These are phyloP conservation scores for Hypomontagnella monticulosa DNA, from an alignment of 495 filamentous ascomycete genomes.

Conservation along the genomic window DNA sequence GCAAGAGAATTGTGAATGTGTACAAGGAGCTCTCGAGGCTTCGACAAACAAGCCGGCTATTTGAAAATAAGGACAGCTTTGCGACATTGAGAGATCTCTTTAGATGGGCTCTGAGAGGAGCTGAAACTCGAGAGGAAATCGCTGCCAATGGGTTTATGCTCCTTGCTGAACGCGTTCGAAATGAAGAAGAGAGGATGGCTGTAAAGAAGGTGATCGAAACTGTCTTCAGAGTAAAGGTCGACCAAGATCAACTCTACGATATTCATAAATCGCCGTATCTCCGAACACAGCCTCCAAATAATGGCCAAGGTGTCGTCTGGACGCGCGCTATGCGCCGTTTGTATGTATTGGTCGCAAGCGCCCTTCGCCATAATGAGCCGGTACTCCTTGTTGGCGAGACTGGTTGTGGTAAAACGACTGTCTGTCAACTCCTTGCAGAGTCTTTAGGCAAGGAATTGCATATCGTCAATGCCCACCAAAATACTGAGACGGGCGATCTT, in stretches of 20 bases:
- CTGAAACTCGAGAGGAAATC: slow-evolving; percentile 86
- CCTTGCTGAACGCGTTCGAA: slow-evolving; percentile 92
- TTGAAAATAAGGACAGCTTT: slow-evolving; percentile 98
- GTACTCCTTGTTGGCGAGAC: slow-evolving; percentile 95
- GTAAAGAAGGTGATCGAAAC: slow-evolving; percentile 91
- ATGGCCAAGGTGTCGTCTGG: slow-evolving; percentile 78
- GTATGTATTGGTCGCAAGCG: slow-evolving; percentile 83
- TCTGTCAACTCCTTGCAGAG: slow-evolving; percentile 91
- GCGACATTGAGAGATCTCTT: slow-evolving; percentile 97
- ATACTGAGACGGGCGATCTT: slow-evolving; percentile 94
- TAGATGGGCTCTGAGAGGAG: slow-evolving; percentile 89
- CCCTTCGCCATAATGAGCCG: slow-evolving; percentile 90
- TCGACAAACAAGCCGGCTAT: slow-evolving; percentile 87
- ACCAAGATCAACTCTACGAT: slow-evolving; percentile 77
- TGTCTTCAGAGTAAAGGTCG: slow-evolving; percentile 87
- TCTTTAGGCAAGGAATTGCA: slow-evolving; percentile 76
- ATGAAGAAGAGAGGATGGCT: slow-evolving; percentile 81
- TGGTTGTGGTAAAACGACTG: slow-evolving; percentile 95
- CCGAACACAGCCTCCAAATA: slow-evolving; percentile 50
- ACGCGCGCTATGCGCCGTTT: slow-evolving; percentile 92
- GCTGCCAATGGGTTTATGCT: slow-evolving; percentile 96
- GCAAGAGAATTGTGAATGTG: slow-evolving; percentile 87
- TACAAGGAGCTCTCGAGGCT: slow-evolving; percentile 90
- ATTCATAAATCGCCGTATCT: slow-evolving; percentile 62
- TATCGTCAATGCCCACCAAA: slow-evolving; percentile 97